Conservation (phyloP, 2,329 filamentous ascomycete species). For the Clonostachys sp. region DNA sequence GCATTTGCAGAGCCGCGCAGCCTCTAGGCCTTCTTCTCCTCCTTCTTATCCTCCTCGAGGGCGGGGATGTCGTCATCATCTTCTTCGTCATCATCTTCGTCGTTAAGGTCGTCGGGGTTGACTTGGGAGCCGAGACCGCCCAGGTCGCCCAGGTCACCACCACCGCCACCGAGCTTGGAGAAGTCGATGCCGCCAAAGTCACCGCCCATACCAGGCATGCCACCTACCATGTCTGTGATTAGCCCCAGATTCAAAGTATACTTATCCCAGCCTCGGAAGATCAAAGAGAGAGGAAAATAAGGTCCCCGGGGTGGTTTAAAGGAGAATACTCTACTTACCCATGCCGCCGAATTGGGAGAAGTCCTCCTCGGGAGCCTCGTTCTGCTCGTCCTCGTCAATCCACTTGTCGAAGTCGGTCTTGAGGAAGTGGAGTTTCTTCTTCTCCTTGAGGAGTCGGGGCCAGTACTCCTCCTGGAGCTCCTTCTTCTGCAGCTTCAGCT, state of each 20-base stretch:
- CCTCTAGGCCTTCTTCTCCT: slow-evolving; percentile 32
- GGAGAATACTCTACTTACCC: slow-evolving; percentile 37
- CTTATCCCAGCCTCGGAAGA: neutral
- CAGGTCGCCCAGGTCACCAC: slow-evolving; percentile 18
- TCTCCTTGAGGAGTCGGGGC: slow-evolving; percentile 89
- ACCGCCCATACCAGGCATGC: slow-evolving; percentile 53
- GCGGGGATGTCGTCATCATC: slow-evolving; percentile 83
- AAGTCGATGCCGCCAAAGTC: slow-evolving; percentile 90
- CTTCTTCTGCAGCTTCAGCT: slow-evolving; percentile 95
- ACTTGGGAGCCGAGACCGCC: slow-evolving; percentile 52
- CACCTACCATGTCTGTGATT: slow-evolving; percentile 25
- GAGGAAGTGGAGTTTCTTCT: slow-evolving; percentile 87
- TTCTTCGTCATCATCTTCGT: slow-evolving; percentile 48
- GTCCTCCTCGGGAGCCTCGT: slow-evolving; percentile 82
- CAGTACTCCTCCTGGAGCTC: slow-evolving; percentile 92
- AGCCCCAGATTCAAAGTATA: neutral
- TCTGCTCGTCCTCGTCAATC: slow-evolving; percentile 98
- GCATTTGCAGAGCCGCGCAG: neutral
- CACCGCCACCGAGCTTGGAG: slow-evolving; percentile 76
- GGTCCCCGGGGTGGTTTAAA: neutral
- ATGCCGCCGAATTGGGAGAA: slow-evolving; percentile 63
- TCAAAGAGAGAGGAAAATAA: neutral
- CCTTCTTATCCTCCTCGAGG: slow-evolving; percentile 49
- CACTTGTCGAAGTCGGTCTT: slow-evolving; percentile 99
- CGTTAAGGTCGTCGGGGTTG: slow-evolving; percentile 41